Percentiles rank a stretch among this genome's conserved stretches.
Evolutionary conservation across 1,139 yeast genomes (phyloP).

Genomic region (Debaryomyces coudertii): DNA sequence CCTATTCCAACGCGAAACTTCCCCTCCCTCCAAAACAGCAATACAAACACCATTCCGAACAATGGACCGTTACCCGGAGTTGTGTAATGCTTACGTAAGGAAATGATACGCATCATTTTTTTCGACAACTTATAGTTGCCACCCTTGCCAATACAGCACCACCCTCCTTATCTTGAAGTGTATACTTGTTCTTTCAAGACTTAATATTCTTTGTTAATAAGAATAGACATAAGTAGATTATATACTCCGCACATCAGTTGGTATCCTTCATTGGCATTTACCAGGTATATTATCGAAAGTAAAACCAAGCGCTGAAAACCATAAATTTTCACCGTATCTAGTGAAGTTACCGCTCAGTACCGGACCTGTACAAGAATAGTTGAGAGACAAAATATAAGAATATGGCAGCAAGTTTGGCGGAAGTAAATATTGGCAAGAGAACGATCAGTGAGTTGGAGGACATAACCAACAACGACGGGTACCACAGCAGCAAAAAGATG

Average conservation of each 20-base stretch:
- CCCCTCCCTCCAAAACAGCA: not conserved
- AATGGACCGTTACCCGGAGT: conserved; percentile 2
- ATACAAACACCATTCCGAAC: not conserved
- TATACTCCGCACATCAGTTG: conserved; percentile 10
- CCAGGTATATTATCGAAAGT: conserved; percentile 6
- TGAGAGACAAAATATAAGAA: not conserved
- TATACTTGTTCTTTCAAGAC: conserved; percentile 1
- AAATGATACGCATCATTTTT: conserved; percentile 8
- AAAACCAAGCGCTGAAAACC: not conserved
- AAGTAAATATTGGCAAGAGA: conserved; percentile 29
- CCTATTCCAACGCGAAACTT: too few relatives aligned
- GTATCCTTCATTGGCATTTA: conserved; percentile 14
- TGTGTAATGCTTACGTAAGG: conserved; percentile 5
- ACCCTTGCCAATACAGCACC: conserved; percentile 2
- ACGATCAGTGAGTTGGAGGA: conserved; percentile 39
- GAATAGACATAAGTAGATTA: conserved; percentile 2
- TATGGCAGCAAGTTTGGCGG: conserved; percentile 34
- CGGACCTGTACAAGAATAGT: conserved; percentile 8
- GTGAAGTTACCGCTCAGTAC: conserved; percentile 8
- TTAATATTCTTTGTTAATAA: conserved; percentile 1
- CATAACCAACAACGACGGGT: conserved; percentile 31
- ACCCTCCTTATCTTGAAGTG: conserved; percentile 7
- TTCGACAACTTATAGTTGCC: conserved; percentile 10
- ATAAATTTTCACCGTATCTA: conserved; percentile 2
- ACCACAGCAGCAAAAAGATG: conserved; percentile 16